phyloP scores from a whole-genome alignment of 192 early-diverging fungal species.

The Lobosporangium transversale region DNA sequence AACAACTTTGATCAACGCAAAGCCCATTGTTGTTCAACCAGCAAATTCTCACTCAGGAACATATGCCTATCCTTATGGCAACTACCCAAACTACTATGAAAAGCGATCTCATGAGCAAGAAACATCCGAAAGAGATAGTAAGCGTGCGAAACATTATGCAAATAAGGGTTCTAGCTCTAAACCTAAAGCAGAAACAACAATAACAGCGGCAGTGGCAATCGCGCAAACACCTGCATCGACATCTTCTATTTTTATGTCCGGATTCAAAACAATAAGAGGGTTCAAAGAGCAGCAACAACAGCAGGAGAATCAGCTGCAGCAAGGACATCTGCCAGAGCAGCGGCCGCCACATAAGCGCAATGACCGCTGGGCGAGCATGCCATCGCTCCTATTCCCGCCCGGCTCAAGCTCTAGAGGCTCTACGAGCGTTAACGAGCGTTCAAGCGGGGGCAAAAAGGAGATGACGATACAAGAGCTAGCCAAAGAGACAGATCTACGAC shows the following conservation, averaged over 20 bases:
- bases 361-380: not conserved
- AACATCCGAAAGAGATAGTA: too few relatives aligned
- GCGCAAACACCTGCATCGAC: not conserved
- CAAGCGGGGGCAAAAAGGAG: not conserved
- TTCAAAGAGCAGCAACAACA: too few relatives aligned
- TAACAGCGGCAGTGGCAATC: too few relatives aligned
- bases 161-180: too few relatives aligned
- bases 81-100: slow-evolving; percentile 38
- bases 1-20: slow-evolving; percentile 8
- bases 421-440: not conserved
- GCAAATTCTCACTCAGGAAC: not conserved
- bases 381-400: slow-evolving; percentile 5
- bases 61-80: slow-evolving; percentile 32
- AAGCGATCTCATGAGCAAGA: slow-evolving; percentile 24
- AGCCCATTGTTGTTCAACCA: slow-evolving; percentile 12
- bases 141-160: too few relatives aligned
- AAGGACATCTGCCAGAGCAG: too few relatives aligned
- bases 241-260: not conserved
- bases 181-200: not conserved
- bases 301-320: not conserved
- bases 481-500: slow-evolving; percentile 62
- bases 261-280: too few relatives aligned
- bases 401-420: too few relatives aligned
- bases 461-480: slow-evolving; percentile 24
- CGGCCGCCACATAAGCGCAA: not conserved